Percentiles rank a stretch among this genome's conserved stretches.
Evolutionary conservation across 257 asterid genomes (phyloP).

Genomic region (Verbena officinalis): DNA sequence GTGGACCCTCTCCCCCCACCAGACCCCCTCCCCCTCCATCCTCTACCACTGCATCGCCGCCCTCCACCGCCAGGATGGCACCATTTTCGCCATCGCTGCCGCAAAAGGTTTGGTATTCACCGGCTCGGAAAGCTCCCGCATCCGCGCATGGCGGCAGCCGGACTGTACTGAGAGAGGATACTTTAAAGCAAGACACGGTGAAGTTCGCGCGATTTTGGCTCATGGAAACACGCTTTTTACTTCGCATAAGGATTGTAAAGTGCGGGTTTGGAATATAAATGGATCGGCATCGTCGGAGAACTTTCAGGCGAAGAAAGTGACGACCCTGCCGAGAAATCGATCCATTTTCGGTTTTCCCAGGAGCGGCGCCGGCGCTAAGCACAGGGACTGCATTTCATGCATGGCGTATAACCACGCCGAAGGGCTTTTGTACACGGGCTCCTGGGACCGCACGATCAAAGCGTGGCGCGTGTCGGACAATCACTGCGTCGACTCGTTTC

Average conservation of each 20-base stretch:
- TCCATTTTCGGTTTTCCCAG: constrained; percentile 36
- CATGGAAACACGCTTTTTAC: constrained; percentile 70
- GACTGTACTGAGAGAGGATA: constrained; percentile 79
- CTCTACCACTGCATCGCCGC: constrained; percentile 90
- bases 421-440: constrained; percentile 80
- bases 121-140: constrained; percentile 70
- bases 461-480: constrained; percentile 69
- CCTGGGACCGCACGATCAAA: constrained; percentile 68
- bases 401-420: constrained; percentile 85
- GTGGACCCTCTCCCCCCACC: constrained; percentile 90
- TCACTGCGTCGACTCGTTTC: constrained; percentile 65
- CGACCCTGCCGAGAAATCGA: constrained; percentile 46
- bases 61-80: constrained; percentile 86
- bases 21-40: constrained; percentile 75
- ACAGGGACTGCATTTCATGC: constrained; percentile 69
- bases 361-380: constrained; percentile 23
- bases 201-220: constrained; percentile 61
- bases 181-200: constrained; percentile 50
- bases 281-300: constrained; percentile 35
- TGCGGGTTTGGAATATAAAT: constrained; percentile 57
- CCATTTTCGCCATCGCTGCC: constrained; percentile 65
- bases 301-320: constrained; percentile 54
- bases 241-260: constrained; percentile 62
- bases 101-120: constrained; percentile 73
- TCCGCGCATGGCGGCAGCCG: constrained; percentile 89